Percentiles rank a stretch among this genome's conserved stretches.
Evolutionary conservation across 1,284 basidiomycete genomes (phyloP).

Genomic region (Phylloboletellus chloephorus): DNA sequence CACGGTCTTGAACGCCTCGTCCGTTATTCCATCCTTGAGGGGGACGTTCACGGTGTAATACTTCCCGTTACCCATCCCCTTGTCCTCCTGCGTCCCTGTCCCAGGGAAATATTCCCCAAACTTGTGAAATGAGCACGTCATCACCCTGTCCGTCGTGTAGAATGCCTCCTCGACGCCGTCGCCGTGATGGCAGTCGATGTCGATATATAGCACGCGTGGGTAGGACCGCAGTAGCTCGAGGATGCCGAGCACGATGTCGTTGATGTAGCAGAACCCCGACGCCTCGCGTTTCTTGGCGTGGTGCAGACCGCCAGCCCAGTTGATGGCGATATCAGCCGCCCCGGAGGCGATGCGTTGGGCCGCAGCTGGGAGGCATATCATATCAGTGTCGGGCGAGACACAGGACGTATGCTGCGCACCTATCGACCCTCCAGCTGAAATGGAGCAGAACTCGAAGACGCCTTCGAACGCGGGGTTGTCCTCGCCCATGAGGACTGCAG

Average conservation of each 20-base stretch:
- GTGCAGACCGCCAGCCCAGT: constrained; percentile 97
- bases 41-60: constrained; percentile 94
- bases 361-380: constrained; percentile 52
- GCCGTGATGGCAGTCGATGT: constrained; percentile 97
- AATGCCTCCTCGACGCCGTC: constrained; percentile 99
- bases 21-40: constrained; percentile 89
- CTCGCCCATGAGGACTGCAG: constrained; percentile 79
- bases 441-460: constrained; percentile 94
- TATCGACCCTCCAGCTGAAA: constrained; percentile 93
- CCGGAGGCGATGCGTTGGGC: constrained; percentile 81
- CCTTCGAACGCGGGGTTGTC: constrained; percentile 98
- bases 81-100: constrained; percentile 83
- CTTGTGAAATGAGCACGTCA: constrained; percentile 95
- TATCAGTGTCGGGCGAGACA: not conserved
- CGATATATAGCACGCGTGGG: constrained; percentile 92
- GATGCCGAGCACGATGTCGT: constrained; percentile 90
- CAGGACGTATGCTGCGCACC: constrained; percentile 37
- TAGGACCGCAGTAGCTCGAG: constrained; percentile 80
- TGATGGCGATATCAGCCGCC: constrained; percentile 87
- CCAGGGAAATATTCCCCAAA: constrained; percentile 98
- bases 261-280: constrained; percentile 95
- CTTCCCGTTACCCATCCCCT: constrained; percentile 81
- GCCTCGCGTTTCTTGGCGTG: constrained; percentile 98
- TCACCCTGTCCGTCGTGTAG: constrained; percentile 94
- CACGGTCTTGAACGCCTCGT: constrained; percentile 75